A percentile compares a stretch with the other conserved stretches of the same genome.
Conservation (phyloP, 768 basidiomycete genomes). For the Amanita subjunquillea region DNA sequence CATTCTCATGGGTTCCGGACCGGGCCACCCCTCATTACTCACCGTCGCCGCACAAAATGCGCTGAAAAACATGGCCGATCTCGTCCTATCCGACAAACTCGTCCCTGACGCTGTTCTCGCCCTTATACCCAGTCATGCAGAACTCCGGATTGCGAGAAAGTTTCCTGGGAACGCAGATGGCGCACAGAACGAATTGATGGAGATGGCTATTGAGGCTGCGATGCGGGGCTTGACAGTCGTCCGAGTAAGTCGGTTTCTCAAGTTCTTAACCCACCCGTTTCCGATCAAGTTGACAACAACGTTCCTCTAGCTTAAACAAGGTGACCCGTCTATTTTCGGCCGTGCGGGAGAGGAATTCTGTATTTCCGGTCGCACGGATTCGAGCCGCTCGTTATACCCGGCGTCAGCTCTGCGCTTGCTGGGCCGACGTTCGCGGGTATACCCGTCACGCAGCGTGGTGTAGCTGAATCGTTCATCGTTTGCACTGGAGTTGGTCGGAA, state of each 20-base stretch:
- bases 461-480: slow-evolving; percentile 79
- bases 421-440: slow-evolving; percentile 86
- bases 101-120: slow-evolving; percentile 84
- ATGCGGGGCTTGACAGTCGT: slow-evolving; percentile 76
- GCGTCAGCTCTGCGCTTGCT: slow-evolving; percentile 82
- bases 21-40: slow-evolving; percentile 88
- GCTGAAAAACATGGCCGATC: slow-evolving; percentile 69
- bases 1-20: slow-evolving; percentile 87
- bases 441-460: slow-evolving; percentile 92
- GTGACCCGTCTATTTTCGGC: slow-evolving; percentile 92
- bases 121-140: slow-evolving; percentile 62
- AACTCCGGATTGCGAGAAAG: slow-evolving; percentile 87
- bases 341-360: slow-evolving; percentile 91
- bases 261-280: background rate
- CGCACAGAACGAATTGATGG: slow-evolving; percentile 93
- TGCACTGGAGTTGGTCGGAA: slow-evolving; percentile 90
- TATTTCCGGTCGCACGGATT: slow-evolving; percentile 84
- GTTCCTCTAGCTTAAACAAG: slow-evolving; percentile 75
- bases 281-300: background rate
- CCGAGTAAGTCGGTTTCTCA: slow-evolving; percentile 38
- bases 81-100: slow-evolving; percentile 94
- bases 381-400: slow-evolving; percentile 79
- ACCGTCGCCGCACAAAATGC: slow-evolving; percentile 79
- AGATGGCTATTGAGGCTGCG: slow-evolving; percentile 79
- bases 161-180: slow-evolving; percentile 97